A percentile compares a stretch with the other conserved stretches of the same genome.
Evolutionary conservation across 495 filamentous ascomycete species (phyloP).

Genomic region (Pseudomonodictys pantanalensis): DNA sequence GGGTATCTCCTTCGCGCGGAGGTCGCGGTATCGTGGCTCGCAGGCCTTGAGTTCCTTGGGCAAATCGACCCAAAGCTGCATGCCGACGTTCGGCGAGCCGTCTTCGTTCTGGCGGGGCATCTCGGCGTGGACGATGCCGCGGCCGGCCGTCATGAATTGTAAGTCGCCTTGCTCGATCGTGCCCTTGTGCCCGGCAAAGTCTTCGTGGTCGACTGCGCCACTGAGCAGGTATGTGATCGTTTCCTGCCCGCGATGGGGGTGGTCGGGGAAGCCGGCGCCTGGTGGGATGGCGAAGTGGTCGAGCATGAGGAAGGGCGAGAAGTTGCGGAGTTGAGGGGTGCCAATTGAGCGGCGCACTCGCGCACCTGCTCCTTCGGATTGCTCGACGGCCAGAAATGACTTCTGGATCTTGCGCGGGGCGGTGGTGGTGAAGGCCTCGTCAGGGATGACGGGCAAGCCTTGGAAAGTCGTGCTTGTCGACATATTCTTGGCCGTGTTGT

Average conservation of each 20-base stretch:
- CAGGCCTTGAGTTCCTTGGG: conserved; percentile 76
- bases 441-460: conserved; percentile 43
- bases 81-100: conserved; percentile 74
- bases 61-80: conserved; percentile 95
- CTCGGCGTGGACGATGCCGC: conserved; percentile 93
- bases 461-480: conserved; percentile 34
- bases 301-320: conserved; percentile 95
- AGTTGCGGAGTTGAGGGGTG: conserved; percentile 75
- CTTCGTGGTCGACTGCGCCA: conserved; percentile 90
- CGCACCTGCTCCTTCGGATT: conserved; percentile 86
- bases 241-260: conserved; percentile 65
- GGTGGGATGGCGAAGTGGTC: conserved; percentile 84
- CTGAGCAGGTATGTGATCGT: conserved; percentile 88
- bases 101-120: conserved; percentile 83
- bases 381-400: conserved; percentile 78
- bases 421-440: conserved; percentile 44
- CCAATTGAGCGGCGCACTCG: conserved; percentile 86
- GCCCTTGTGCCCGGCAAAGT: conserved; percentile 86
- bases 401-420: conserved; percentile 72
- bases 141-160: conserved; percentile 96
- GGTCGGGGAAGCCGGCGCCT: conserved; percentile 86
- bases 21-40: conserved; percentile 89
- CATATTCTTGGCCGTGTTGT: conserved; percentile 25
- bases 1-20: conserved; percentile 75
- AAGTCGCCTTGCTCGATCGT: conserved; percentile 82